Conservation (phyloP, 257 asterid species). For the Plantago major region DNA sequence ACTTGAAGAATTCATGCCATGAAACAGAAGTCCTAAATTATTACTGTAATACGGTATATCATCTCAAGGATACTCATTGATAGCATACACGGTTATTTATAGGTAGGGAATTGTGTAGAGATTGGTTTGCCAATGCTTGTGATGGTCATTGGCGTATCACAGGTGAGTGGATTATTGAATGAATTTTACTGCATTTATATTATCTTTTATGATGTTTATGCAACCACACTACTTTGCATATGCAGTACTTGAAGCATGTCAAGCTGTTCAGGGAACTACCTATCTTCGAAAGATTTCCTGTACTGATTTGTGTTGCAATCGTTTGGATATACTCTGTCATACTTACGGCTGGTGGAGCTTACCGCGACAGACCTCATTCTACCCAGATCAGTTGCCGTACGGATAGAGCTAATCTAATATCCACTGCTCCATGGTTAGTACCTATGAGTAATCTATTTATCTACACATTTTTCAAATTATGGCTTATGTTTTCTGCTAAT, state of each 20-base stretch:
- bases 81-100: slow-evolving; percentile 25
- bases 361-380: slow-evolving; percentile 40
- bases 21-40: too few relatives aligned
- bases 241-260: slow-evolving; percentile 92
- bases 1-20: too few relatives aligned
- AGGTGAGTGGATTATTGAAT: slow-evolving; percentile 44
- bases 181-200: background rate
- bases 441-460: background rate
- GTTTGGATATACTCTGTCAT: slow-evolving; percentile 81
- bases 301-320: slow-evolving; percentile 62
- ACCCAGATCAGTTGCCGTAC: slow-evolving; percentile 87
- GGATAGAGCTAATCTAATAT: slow-evolving; percentile 75
- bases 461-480: background rate
- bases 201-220: slow-evolving; percentile 21
- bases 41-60: too few relatives aligned
- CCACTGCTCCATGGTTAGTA: slow-evolving; percentile 90
- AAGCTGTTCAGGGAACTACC: slow-evolving; percentile 89
- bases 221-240: slow-evolving; percentile 22
- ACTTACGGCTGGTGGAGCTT: slow-evolving; percentile 92
- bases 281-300: slow-evolving; percentile 85
- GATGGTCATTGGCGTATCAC: slow-evolving; percentile 76
- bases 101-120: slow-evolving; percentile 94
- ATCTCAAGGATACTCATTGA: too few relatives aligned
- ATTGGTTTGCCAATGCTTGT: slow-evolving; percentile 91
- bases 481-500: background rate